Conservation (phyloP, 176 grass and related monocot genomes). For the Oryza australiensis region DNA sequence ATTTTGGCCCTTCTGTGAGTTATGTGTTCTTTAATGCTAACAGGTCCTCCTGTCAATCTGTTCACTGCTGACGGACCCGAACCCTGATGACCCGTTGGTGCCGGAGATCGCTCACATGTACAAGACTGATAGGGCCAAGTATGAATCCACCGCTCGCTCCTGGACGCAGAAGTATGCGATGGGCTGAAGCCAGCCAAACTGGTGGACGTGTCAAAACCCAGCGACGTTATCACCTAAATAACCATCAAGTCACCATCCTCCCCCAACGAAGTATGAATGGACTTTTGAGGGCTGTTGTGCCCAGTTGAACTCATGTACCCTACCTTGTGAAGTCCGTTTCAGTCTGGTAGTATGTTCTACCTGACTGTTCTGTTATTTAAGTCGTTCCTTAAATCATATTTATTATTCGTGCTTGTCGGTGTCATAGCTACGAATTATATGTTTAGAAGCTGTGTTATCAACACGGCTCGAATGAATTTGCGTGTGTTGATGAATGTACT, state of each 20-base stretch:
- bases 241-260: slow-evolving; percentile 34
- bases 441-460: background rate
- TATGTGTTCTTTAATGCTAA: background rate
- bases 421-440: background rate
- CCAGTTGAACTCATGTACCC: slow-evolving; percentile 44
- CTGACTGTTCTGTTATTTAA: slow-evolving; percentile 38
- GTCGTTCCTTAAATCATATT: slow-evolving; percentile 36
- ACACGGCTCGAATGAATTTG: background rate
- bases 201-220: slow-evolving; percentile 17
- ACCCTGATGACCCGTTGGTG: slow-evolving; percentile 77
- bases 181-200: slow-evolving; percentile 50
- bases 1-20: background rate
- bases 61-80: slow-evolving; percentile 78
- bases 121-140: slow-evolving; percentile 84
- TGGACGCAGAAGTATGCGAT: slow-evolving; percentile 96
- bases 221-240: slow-evolving; percentile 56
- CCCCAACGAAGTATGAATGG: slow-evolving; percentile 37
- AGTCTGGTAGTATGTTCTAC: slow-evolving; percentile 62
- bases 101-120: slow-evolving; percentile 95
- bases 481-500: background rate
- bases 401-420: slow-evolving; percentile 6
- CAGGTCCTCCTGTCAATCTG: slow-evolving; percentile 85
- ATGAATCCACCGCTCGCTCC: slow-evolving; percentile 79
- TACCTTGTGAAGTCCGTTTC: slow-evolving; percentile 47
- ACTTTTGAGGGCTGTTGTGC: slow-evolving; percentile 46